A percentile compares a stretch with the other conserved stretches of the same genome.
phyloP scores from a whole-genome alignment of 768 basidiomycete genomes.

The Lactarius sp. region DNA sequence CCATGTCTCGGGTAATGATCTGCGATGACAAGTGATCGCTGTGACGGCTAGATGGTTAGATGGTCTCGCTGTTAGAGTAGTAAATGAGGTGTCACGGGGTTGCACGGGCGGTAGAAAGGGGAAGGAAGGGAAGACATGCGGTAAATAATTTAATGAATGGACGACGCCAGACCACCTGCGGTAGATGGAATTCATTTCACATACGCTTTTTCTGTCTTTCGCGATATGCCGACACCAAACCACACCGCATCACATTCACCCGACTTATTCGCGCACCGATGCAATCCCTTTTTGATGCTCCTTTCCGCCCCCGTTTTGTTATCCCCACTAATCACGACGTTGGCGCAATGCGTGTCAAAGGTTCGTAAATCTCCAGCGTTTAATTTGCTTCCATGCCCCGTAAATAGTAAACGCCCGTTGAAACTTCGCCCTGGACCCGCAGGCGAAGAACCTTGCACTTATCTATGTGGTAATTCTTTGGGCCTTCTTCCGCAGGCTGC shows the following conservation, averaged over 20 bases:
- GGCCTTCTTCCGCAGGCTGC: slow-evolving; percentile 78
- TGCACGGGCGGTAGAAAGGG: no score
- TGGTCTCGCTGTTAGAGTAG: neutral
- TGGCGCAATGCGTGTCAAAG: slow-evolving; percentile 35
- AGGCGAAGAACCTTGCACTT: slow-evolving; percentile 58
- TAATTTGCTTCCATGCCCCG: slow-evolving; percentile 12
- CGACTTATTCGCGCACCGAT: slow-evolving; percentile 5
- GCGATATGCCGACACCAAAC: neutral
- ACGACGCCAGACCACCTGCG: neutral
- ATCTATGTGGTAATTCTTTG: slow-evolving; percentile 95
- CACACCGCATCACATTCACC: neutral
- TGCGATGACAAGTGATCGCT: neutral
- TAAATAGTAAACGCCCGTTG: slow-evolving; percentile 7
- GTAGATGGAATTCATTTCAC: no score
- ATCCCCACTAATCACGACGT: slow-evolving; percentile 47
- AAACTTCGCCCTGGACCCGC: slow-evolving; percentile 18
- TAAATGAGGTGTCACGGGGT: neutral
- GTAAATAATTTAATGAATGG: neutral
- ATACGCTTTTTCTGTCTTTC: neutral
- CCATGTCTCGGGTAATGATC: neutral
- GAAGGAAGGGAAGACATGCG: neutral
- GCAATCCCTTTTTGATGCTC: slow-evolving; percentile 6
- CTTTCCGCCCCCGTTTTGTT: slow-evolving; percentile 26
- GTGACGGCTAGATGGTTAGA: neutral
- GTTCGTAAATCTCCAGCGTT: slow-evolving; percentile 4